phyloP scores from a whole-genome alignment of 352 stramenopile genomes.

The Pythium aquatile region DNA sequence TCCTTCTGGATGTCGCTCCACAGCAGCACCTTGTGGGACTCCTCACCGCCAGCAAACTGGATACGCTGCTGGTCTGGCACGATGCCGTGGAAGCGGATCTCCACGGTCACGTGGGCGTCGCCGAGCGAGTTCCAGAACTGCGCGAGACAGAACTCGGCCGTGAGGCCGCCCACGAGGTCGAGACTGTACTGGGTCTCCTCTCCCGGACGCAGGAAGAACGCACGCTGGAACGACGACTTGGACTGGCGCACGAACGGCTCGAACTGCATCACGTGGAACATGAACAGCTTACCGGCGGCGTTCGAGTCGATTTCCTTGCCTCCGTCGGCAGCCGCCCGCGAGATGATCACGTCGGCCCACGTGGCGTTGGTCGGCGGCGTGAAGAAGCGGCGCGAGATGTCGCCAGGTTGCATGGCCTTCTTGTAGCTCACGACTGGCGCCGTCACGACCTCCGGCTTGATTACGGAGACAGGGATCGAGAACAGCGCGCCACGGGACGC shows the following conservation, averaged over 20 bases:
- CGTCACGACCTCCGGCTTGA: slow-evolving; percentile 70
- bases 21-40: slow-evolving; percentile 76
- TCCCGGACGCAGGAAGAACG: slow-evolving; percentile 64
- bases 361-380: slow-evolving; percentile 73
- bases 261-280: slow-evolving; percentile 90
- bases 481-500: slow-evolving; percentile 78
- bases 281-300: slow-evolving; percentile 71
- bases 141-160: slow-evolving; percentile 85
- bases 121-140: slow-evolving; percentile 91
- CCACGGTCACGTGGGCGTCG: slow-evolving; percentile 73
- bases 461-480: slow-evolving; percentile 88
- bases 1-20: slow-evolving; percentile 73
- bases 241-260: slow-evolving; percentile 84
- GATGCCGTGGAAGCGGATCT: slow-evolving; percentile 86
- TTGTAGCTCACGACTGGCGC: slow-evolving; percentile 41
- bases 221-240: slow-evolving; percentile 62
- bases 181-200: slow-evolving; percentile 72
- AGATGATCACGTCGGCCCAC: slow-evolving; percentile 86
- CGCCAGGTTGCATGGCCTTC: slow-evolving; percentile 52
- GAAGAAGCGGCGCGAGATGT: slow-evolving; percentile 82
- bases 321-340: slow-evolving; percentile 31
- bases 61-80: slow-evolving; percentile 65
- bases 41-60: slow-evolving; percentile 56
- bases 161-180: slow-evolving; percentile 69
- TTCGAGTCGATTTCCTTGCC: slow-evolving; percentile 54